Base-by-base conservation (phyloP, 495 filamentous ascomycete species). In the Stereocaulon alpinum region DNA sequence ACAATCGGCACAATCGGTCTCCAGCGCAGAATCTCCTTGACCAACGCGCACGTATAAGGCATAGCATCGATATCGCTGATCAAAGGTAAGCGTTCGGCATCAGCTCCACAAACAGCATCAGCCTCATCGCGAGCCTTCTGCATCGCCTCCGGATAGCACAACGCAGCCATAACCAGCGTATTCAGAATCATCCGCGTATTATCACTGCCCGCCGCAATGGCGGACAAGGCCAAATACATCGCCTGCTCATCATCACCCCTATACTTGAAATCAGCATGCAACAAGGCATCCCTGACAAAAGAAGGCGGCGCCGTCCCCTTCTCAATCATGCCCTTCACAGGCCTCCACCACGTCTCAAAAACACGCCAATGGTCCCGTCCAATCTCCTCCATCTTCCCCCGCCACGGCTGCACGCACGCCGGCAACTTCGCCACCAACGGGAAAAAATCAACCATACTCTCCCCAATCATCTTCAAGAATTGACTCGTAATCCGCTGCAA, bases 121-220 rank as follows among this genome's bases (percentile, higher is more conserved):
- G 78, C 56, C 20, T 75, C 70, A 5, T 65, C 67, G 4, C 72
- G 67, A 0, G 69, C 70, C 15, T 56, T 65, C 4, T 55, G 45
- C 14, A 72, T 64, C 5, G 56, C 65, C 0, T 69, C 67, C 3
- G 73, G 72, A 43, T 70, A 61, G 14, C 62, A 63, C 1, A 75
- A 40, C 14, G 62, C 63, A 0, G 72, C 70, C 68, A 74, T 73
- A 24, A 70, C 60, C 9, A 75, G 70, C 4, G 67, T 65, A 55
- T 74, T 76, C 42, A 78, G 55, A 4, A 67, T 63, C 62, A 69
- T 67, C 9, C 73, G 67, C 3, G 74, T 73, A 17, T 69, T 79
- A 58, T 79, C 78, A 40, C 66, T 69, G 0, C 78, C 77, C 3
- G 77, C 77, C 57, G 67, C 72, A 12, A 79, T 63, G 7, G 77